A percentile compares a stretch with the other conserved stretches of the same genome.
These are phyloP conservation scores for Colletotrichum euphorbiae DNA, from an alignment of 2,329 filamentous ascomycete genomes.

Conservation along the genomic window DNA sequence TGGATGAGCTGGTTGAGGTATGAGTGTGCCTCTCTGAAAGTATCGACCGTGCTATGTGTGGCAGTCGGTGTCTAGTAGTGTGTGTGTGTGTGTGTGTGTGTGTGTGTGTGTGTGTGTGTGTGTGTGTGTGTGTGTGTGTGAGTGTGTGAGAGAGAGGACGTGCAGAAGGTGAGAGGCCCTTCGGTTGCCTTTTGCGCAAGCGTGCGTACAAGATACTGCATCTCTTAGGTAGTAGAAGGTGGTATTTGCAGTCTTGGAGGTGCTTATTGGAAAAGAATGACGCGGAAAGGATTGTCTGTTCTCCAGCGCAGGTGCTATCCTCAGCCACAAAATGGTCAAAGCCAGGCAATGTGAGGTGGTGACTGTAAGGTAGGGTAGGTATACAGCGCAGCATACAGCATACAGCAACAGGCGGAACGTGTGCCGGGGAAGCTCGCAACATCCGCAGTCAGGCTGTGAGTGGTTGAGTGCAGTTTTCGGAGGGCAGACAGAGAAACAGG, in stretches of 20 bases:
- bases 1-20: neutral
- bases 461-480: neutral
- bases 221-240: neutral
- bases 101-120: neutral
- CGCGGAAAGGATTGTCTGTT: conserved; percentile 18
- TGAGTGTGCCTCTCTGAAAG: neutral
- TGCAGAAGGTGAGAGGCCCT: conserved; percentile 9
- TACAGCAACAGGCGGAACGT: conserved; percentile 5
- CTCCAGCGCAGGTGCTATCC: neutral
- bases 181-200: neutral
- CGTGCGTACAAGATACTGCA: neutral
- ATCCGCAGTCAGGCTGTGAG: conserved; percentile 2
- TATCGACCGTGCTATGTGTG: too few relatives aligned
- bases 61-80: too few relatives aligned
- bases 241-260: neutral
- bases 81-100: neutral
- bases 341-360: too few relatives aligned
- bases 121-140: neutral
- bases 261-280: conserved; percentile 6
- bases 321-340: neutral
- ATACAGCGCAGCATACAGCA: neutral
- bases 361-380: neutral
- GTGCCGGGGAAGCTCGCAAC: conserved; percentile 11
- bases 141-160: neutral
- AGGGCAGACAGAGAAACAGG: neutral